Evolutionary conservation across 1,284 basidiomycete species (phyloP), one percentile per base, ranked within the genome.

Genomic region (Ganoderma lucidum): DNA sequence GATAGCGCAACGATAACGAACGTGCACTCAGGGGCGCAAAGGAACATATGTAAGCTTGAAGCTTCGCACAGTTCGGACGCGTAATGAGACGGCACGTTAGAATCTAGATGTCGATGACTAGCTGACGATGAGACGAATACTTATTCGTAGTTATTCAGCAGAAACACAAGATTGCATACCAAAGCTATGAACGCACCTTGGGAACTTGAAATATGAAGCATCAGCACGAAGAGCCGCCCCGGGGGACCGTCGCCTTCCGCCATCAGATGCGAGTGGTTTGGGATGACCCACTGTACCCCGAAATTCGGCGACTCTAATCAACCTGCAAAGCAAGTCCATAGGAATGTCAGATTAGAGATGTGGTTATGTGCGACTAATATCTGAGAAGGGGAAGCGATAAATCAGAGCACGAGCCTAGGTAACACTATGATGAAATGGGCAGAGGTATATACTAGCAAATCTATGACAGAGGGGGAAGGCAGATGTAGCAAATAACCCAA

Each of bases 401-500:
- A n/a, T 23, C 19, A 48, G 45, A 48, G 45, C 19, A 48, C 19
- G 14, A 41, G 28, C 8, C 39, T 15, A 8, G 28, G 1, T 44
- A 28, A 30, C 10, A 30, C 10, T 17, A 61, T n/a, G 15, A 15
- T 3, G 35, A 14, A 23, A 35, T 35, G 12, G 35, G 14, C 30
- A 6, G 23, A 39, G 37, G 59, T 58, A 42, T 58, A 45, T 48
- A n/a, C 19, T 42, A 39, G 23, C 12, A 17, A 59, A 6, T 58
- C 59, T 61, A 61, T 61, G 41, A n/a, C 14, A 28, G 51, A 62
- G 10, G 10, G 39, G 19, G 62, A 39, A 44, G 10, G 5, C 23
- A 55, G 6, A 28, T 15, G 44, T 59, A 58, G 15, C 63, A 30
- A 42, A 8, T 28, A 48, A 62, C 51, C 59, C 63, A 64, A 17